Conservation (phyloP, 768 basidiomycete species). For the Mrakia hoshinonis region DNA sequence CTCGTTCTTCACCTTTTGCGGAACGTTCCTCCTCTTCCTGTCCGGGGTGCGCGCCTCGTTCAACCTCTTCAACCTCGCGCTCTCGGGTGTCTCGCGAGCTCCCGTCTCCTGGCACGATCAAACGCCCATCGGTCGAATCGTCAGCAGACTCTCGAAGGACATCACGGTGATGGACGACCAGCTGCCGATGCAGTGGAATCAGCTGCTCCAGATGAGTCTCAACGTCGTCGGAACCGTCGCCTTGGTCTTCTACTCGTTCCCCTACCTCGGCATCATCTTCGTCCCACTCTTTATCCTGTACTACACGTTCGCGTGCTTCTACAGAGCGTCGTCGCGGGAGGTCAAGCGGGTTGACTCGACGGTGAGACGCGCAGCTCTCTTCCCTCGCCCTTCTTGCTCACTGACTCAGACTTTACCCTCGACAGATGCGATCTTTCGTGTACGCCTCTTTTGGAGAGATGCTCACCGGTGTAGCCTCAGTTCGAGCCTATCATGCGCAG, state of each 20-base stretch:
- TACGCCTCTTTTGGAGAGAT: slow-evolving; percentile 92
- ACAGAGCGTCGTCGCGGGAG: slow-evolving; percentile 75
- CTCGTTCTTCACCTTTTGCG: slow-evolving; percentile 19
- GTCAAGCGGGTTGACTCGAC: slow-evolving; percentile 50
- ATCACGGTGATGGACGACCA: slow-evolving; percentile 40
- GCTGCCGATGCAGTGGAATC: slow-evolving; percentile 9
- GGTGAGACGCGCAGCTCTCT: neutral
- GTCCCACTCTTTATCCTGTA: slow-evolving; percentile 46
- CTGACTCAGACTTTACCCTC: neutral
- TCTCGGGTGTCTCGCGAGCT: slow-evolving; percentile 52
- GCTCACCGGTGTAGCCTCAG: slow-evolving; percentile 62
- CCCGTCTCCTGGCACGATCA: slow-evolving; percentile 19
- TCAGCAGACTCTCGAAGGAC: slow-evolving; percentile 39
- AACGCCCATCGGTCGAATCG: slow-evolving; percentile 36
- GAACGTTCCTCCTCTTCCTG: slow-evolving; percentile 12
- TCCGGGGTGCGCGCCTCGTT: slow-evolving; percentile 41
- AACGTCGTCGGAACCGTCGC: slow-evolving; percentile 23
- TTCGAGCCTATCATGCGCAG: slow-evolving; percentile 75
- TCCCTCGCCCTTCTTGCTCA: neutral
- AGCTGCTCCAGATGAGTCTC: slow-evolving; percentile 7
- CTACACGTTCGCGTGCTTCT: slow-evolving; percentile 65
- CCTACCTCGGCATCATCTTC: slow-evolving; percentile 21
- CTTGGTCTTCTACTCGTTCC: slow-evolving; percentile 27
- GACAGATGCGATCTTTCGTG: slow-evolving; percentile 73
- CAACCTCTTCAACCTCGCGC: slow-evolving; percentile 51